Conservation (phyloP, 176 grass and related monocot genomes). For the Oryza glaberrima region DNA sequence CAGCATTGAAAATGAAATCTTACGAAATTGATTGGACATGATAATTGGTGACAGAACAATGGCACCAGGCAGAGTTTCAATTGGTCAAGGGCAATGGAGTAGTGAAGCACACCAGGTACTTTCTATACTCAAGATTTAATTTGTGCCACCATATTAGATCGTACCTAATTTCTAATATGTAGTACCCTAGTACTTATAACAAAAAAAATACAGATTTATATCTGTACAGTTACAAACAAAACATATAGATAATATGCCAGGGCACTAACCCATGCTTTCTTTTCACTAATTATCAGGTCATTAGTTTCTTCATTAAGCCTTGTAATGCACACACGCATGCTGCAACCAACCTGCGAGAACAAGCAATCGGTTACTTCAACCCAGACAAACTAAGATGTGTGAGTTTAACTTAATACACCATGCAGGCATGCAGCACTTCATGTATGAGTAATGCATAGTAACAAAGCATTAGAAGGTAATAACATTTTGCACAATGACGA, state of each 20-base stretch:
- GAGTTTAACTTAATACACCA: too few relatives aligned
- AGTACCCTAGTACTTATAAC: neutral
- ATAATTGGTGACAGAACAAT: neutral
- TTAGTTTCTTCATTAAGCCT: conserved; percentile 78
- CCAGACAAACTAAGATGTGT: neutral
- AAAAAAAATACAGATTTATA: neutral
- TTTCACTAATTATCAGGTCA: conserved; percentile 90
- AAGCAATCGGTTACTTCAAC: conserved; percentile 30
- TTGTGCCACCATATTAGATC: neutral
- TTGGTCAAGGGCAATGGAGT: conserved; percentile 6
- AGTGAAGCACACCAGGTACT: neutral
- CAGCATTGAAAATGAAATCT: neutral
- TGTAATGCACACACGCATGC: conserved; percentile 62
- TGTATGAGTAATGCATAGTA: neutral
- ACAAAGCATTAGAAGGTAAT: neutral
- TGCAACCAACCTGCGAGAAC: conserved; percentile 59
- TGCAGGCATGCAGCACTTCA: too few relatives aligned
- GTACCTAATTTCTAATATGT: neutral
- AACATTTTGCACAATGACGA: neutral
- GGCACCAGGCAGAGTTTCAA: neutral
- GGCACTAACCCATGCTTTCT: conserved; percentile 85
- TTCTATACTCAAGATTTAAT: neutral
- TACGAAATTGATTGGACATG: neutral
- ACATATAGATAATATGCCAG: conserved; percentile 34
- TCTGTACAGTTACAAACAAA: conserved; percentile 1